phyloP scores from a whole-genome alignment of 805 yeast species.

The Pichia membranifaciens region DNA sequence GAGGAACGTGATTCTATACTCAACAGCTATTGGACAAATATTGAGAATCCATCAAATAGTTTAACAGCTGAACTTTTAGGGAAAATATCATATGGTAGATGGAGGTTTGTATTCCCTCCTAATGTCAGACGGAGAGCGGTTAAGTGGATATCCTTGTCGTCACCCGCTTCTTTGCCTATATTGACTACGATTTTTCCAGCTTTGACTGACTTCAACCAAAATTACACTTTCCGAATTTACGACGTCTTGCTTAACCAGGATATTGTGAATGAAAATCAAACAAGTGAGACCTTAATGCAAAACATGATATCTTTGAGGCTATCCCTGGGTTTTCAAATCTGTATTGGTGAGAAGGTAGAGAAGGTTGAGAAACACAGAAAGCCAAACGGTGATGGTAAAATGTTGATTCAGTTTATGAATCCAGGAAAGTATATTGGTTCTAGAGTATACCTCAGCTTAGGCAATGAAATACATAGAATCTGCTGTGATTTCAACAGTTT shows the following conservation, averaged over 20 bases:
- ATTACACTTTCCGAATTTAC: constrained; percentile 79
- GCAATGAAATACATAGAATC: constrained; percentile 81
- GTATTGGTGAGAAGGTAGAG: constrained; percentile 63
- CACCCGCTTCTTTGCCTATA: constrained; percentile 90
- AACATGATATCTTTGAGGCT: constrained; percentile 84
- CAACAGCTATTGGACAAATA: constrained; percentile 51
- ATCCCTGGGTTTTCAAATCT: constrained; percentile 84
- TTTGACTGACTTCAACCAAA: constrained; percentile 56
- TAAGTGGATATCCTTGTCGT: constrained; percentile 88
- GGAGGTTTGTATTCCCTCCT: constrained; percentile 87
- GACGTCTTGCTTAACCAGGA: constrained; percentile 61
- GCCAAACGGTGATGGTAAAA: constrained; percentile 48
- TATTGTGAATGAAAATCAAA: constrained; percentile 46
- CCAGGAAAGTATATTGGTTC: constrained; percentile 42
- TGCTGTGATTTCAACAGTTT: constrained; percentile 65
- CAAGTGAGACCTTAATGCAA: constrained; percentile 59
- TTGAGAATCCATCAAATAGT: constrained; percentile 73
- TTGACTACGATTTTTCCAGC: constrained; percentile 76
- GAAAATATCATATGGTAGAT: constrained; percentile 66
- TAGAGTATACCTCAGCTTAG: constrained; percentile 67
- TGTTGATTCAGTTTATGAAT: constrained; percentile 52
- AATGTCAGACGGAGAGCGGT: constrained; percentile 59
- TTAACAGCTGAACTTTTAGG: constrained; percentile 48
- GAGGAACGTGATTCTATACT: constrained; percentile 8
- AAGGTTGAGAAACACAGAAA: constrained; percentile 58